These are phyloP conservation scores for Dictyostelium capitatum DNA, from an alignment of 78 protist genomes.

Conservation along the genomic window DNA sequence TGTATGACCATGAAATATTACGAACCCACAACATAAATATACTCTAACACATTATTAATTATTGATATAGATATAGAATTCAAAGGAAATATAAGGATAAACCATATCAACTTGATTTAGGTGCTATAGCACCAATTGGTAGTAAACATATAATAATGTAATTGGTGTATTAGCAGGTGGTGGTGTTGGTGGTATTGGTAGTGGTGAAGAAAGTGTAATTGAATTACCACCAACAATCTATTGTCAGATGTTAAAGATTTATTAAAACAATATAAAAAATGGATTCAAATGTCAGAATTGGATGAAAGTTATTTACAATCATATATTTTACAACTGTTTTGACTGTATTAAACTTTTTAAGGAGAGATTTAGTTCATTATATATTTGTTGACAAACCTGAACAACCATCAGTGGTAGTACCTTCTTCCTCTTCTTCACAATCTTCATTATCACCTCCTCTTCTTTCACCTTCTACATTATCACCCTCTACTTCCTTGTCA, in stretches of 20 bases:
- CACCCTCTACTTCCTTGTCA: too few species aligned
- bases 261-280: slow-evolving; percentile 38
- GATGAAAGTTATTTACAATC: background rate
- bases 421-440: background rate
- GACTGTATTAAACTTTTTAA: slow-evolving; percentile 32
- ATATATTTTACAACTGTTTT: slow-evolving; percentile 20
- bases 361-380: slow-evolving; percentile 54
- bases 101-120: background rate
- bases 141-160: background rate
- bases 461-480: too few species aligned
- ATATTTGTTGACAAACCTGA: slow-evolving; percentile 38
- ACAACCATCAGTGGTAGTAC: too few species aligned
- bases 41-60: background rate
- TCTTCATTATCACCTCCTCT: too few species aligned
- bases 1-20: background rate
- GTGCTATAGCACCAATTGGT: background rate
- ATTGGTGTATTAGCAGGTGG: background rate
- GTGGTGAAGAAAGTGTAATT: slow-evolving; percentile 10
- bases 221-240: slow-evolving; percentile 30
- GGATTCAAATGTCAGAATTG: slow-evolving; percentile 6
- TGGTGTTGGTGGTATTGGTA: background rate
- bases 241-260: slow-evolving; percentile 34
- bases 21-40: background rate
- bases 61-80: background rate
- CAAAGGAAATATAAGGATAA: background rate